phyloP scores from a whole-genome alignment of 768 basidiomycete species.

The Tulasnella sp. region DNA sequence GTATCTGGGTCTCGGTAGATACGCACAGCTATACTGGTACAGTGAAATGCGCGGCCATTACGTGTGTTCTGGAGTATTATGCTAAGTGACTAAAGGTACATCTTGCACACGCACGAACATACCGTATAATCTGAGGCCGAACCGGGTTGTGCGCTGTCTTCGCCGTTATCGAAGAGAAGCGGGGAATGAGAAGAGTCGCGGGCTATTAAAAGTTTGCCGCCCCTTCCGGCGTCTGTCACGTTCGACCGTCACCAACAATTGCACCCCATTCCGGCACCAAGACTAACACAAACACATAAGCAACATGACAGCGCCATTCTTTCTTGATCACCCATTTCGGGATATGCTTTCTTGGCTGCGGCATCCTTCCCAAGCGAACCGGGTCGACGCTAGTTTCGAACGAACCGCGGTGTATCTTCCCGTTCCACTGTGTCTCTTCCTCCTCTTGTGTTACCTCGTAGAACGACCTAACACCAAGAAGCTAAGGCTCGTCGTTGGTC shows the following conservation, averaged over 20 bases:
- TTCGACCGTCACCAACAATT: neutral
- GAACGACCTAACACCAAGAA: neutral
- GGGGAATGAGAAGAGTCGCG: neutral
- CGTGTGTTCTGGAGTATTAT: no score
- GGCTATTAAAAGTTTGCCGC: neutral
- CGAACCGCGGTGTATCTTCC: neutral
- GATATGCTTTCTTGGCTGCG: slow-evolving; percentile 1
- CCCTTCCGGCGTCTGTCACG: neutral
- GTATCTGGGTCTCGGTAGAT: no score
- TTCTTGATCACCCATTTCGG: neutral
- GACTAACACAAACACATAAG: neutral
- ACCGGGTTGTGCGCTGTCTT: no score
- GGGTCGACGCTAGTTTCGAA: neutral
- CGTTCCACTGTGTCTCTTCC: neutral
- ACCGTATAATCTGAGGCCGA: no score
- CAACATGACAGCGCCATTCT: neutral
- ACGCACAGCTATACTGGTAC: no score
- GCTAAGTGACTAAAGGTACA: no score
- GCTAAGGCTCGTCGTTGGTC: neutral
- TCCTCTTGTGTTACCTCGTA: neutral
- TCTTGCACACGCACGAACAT: no score
- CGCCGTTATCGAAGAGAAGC: no score
- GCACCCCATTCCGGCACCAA: neutral
- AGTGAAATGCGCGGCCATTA: no score
- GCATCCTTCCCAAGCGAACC: slow-evolving; percentile 3